Evolutionary conservation across 768 basidiomycete genomes (phyloP).

Genomic region (Lentinula guzmanii): DNA sequence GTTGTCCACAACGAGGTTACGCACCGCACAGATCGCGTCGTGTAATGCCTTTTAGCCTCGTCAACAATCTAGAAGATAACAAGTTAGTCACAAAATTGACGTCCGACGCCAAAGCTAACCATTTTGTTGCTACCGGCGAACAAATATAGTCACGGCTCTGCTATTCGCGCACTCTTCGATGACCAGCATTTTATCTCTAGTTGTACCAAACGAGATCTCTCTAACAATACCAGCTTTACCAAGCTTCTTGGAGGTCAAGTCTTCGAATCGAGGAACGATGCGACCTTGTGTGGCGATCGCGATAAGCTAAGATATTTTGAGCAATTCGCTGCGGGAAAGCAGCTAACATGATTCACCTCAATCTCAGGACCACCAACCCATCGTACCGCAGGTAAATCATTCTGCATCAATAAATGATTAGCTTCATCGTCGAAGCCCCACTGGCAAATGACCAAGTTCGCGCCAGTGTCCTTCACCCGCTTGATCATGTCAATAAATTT

Average conservation of each 20-base stretch:
- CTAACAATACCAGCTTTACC: constrained; percentile 92
- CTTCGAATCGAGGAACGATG: constrained; percentile 97
- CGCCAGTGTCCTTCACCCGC: constrained; percentile 91
- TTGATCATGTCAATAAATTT: constrained; percentile 98
- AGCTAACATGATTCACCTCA: constrained; percentile 52
- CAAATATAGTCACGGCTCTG: constrained; percentile 94
- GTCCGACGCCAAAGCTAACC: constrained; percentile 37
- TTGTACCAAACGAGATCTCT: constrained; percentile 95
- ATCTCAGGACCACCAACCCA: constrained; percentile 99
- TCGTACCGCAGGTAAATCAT: constrained; percentile 92
- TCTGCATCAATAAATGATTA: constrained; percentile 96
- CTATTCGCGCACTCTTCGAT: constrained; percentile 98
- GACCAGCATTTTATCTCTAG: constrained; percentile 98
- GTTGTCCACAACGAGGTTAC: constrained; percentile 92
- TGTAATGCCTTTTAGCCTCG: constrained; percentile 98
- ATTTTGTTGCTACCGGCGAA: constrained; percentile 97
- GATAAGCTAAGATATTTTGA: constrained; percentile 58
- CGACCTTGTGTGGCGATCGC: constrained; percentile 98
- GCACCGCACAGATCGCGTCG: constrained; percentile 95
- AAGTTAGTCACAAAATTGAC: background rate
- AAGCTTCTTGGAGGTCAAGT: constrained; percentile 85
- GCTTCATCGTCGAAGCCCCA: constrained; percentile 99
- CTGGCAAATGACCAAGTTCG: constrained; percentile 98
- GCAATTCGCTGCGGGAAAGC: background rate
- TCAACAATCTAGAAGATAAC: constrained; percentile 76